Conservation (phyloP, 2,329 filamentous ascomycete species). For the Aspergillus aculeatus region DNA sequence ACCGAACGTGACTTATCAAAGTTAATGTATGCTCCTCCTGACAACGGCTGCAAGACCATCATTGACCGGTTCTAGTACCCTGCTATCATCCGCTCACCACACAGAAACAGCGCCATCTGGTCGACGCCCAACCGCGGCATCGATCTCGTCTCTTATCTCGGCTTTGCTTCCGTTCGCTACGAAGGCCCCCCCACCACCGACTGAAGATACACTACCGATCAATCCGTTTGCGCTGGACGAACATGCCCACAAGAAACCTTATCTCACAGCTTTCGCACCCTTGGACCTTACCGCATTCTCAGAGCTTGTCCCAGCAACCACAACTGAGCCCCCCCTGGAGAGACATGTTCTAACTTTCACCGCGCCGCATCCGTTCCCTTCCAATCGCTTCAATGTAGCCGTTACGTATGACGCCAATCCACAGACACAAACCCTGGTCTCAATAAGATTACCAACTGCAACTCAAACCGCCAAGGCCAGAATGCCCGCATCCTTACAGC, state of each 20-base stretch:
- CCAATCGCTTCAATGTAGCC: constrained; percentile 32
- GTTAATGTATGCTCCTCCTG: constrained; percentile 32
- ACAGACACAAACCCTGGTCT: constrained; percentile 35
- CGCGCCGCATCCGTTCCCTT: constrained; percentile 37
- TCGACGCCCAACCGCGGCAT: constrained; percentile 23
- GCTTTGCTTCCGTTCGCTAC: constrained; percentile 43
- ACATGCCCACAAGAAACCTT: constrained; percentile 60
- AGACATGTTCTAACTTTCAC: constrained; percentile 38
- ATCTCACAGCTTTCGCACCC: constrained; percentile 69
- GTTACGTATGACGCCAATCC: constrained; percentile 37
- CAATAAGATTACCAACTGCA: constrained; percentile 28
- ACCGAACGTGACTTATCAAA: constrained; percentile 32
- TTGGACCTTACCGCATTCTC: constrained; percentile 53
- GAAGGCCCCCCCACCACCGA: constrained; percentile 23
- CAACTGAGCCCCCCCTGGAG: constrained; percentile 26
- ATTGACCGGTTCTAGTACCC: constrained; percentile 20
- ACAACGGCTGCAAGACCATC: neutral
- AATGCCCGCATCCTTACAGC: constrained; percentile 30
- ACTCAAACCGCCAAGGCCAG: constrained; percentile 19
- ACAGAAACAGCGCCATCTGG: constrained; percentile 22
- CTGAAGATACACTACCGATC: constrained; percentile 51
- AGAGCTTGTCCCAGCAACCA: constrained; percentile 22
- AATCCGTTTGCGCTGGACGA: constrained; percentile 63
- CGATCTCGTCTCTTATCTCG: constrained; percentile 40
- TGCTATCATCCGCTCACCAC: neutral